phyloP scores from a whole-genome alignment of 768 basidiomycete species.

The Rhodocollybia butyracea region DNA sequence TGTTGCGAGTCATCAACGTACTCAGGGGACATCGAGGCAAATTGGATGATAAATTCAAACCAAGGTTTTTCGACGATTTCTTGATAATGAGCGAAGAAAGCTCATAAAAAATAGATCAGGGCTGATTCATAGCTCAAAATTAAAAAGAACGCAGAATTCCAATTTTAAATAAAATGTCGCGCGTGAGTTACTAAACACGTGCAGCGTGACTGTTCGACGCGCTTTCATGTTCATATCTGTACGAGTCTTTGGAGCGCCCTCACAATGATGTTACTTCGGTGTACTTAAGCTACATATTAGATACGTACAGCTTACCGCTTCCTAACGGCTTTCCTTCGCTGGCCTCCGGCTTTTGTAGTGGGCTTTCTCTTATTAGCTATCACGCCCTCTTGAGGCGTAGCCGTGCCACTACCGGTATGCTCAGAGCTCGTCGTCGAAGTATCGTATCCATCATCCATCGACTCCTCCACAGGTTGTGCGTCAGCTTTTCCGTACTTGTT shows the following conservation, averaged over 20 bases:
- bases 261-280: too few relatives aligned
- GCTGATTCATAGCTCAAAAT: not conserved
- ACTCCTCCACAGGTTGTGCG: not conserved
- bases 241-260: too few relatives aligned
- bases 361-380: slow-evolving; percentile 31
- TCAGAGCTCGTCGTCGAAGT: slow-evolving; percentile 44
- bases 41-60: too few relatives aligned
- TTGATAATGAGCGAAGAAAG: not conserved
- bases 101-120: not conserved
- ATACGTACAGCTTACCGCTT: slow-evolving; percentile 34
- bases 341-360: slow-evolving; percentile 56
- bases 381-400: slow-evolving; percentile 32
- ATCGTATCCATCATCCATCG: slow-evolving; percentile 32
- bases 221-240: too few relatives aligned
- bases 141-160: too few relatives aligned
- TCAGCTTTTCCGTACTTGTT: not conserved
- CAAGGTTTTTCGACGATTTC: not conserved
- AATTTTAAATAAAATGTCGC: too few relatives aligned
- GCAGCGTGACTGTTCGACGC: too few relatives aligned
- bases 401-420: slow-evolving; percentile 37
- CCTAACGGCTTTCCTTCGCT: slow-evolving; percentile 56
- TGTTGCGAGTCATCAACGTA: too few relatives aligned
- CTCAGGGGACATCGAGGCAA: too few relatives aligned
- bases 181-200: too few relatives aligned
- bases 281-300: too few relatives aligned